Percentiles rank a stretch among this genome's conserved stretches.
These are phyloP conservation scores for Apiospora marii DNA, from an alignment of 2,329 filamentous ascomycete genomes.

Conservation along the genomic window DNA sequence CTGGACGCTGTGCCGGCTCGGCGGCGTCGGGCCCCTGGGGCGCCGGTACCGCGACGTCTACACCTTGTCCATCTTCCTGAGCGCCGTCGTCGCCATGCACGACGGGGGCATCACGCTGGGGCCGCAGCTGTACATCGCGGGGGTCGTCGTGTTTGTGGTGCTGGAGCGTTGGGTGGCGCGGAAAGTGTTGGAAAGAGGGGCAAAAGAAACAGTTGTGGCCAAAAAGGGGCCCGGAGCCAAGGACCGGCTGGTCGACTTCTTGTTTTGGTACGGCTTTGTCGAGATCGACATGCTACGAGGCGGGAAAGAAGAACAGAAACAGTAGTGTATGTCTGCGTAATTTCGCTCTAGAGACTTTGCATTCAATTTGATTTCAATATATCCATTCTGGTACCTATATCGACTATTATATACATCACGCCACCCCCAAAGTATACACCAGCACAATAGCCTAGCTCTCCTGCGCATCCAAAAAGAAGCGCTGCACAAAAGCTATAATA, in stretches of 20 bases:
- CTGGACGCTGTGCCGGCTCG: conserved; percentile 7
- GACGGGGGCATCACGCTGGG: conserved; percentile 24
- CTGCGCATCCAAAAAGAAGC: not conserved
- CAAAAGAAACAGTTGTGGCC: too few species aligned
- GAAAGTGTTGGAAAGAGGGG: not conserved
- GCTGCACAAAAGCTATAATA: not conserved
- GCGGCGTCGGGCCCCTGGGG: conserved; percentile 4
- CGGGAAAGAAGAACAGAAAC: not conserved
- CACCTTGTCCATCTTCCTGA: conserved; percentile 28
- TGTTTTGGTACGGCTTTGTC: conserved; percentile 3
- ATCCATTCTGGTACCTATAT: too few species aligned
- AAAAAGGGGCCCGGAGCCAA: not conserved
- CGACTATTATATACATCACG: too few species aligned
- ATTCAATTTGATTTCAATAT: not conserved
- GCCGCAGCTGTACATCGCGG: conserved; percentile 25
- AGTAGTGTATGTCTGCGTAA: not conserved
- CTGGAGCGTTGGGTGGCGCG: conserved; percentile 28
- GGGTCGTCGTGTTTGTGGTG: conserved; percentile 21
- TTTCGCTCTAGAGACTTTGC: not conserved
- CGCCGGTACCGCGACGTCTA: conserved; percentile 26
- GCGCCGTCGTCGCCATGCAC: conserved; percentile 26
- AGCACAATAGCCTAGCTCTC: not conserved
- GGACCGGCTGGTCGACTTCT: not conserved
- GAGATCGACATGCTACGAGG: not conserved
- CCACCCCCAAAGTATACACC: too few species aligned